A percentile compares a stretch with the other conserved stretches of the same genome.
Conservation (phyloP, 257 asterid genomes). For the Plantago major region DNA sequence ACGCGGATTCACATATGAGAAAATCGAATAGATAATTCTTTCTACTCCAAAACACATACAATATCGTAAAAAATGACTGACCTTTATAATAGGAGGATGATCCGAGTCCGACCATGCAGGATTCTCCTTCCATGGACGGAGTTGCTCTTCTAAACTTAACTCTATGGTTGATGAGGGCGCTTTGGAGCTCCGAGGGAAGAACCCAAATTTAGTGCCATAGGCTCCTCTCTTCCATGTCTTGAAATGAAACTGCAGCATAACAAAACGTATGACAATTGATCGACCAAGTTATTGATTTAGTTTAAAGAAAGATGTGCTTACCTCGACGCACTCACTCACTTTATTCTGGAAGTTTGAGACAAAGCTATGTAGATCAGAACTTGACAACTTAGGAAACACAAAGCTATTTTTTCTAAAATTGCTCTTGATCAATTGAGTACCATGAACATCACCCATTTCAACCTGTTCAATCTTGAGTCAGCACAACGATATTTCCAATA, state of each 20-base stretch:
- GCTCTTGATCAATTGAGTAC: constrained; percentile 8
- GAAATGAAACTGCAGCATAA: constrained; percentile 33
- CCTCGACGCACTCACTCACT: constrained; percentile 28
- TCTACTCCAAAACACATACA: background rate
- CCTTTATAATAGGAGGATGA: constrained; percentile 64
- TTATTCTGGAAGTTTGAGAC: constrained; percentile 26
- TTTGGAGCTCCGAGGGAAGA: constrained; percentile 22
- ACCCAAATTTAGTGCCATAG: constrained; percentile 14
- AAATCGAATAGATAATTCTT: background rate
- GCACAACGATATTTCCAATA: too few relatives aligned
- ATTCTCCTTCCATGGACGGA: constrained; percentile 73
- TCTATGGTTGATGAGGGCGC: constrained; percentile 26
- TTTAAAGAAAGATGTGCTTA: constrained; percentile 9
- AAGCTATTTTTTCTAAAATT: constrained; percentile 13
- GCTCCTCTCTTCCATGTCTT: constrained; percentile 30
- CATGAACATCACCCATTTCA: constrained; percentile 25
- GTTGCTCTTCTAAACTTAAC: constrained; percentile 57
- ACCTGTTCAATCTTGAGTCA: constrained; percentile 11
- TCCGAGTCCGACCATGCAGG: constrained; percentile 63
- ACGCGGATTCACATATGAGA: background rate
- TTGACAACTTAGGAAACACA: constrained; percentile 23
- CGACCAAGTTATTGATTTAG: constrained; percentile 13
- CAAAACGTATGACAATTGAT: constrained; percentile 4
- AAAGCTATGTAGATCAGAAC: constrained; percentile 22
- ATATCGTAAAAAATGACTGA: background rate